Evolutionary conservation across 139 green algal genomes (phyloP).

Genomic region (Chlorella sp.): DNA sequence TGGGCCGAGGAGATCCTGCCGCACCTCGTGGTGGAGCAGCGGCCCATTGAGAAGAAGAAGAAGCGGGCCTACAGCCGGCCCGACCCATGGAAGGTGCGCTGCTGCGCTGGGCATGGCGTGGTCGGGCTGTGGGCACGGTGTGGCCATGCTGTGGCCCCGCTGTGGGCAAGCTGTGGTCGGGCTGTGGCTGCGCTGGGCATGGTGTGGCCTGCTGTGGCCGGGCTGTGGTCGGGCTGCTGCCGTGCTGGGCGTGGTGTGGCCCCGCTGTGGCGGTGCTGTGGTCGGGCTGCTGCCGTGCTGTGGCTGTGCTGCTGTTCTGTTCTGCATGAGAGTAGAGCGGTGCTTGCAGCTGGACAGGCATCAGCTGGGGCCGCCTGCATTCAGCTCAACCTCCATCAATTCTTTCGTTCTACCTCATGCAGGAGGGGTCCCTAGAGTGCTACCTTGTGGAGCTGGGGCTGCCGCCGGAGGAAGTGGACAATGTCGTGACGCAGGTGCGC

Average conservation of each 20-base stretch:
- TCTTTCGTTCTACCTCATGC: neutral
- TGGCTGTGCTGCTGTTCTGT: neutral
- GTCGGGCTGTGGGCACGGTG: neutral
- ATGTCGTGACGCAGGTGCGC: constrained; percentile 39
- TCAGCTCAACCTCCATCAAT: neutral
- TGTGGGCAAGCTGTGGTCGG: no score
- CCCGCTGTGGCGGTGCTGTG: neutral
- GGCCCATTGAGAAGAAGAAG: constrained; percentile 31
- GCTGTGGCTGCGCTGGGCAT: no score
- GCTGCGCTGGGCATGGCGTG: neutral
- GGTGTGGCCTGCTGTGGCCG: neutral
- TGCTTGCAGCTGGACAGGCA: no score
- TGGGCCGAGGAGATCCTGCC: constrained; percentile 72
- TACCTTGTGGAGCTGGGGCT: constrained; percentile 58
- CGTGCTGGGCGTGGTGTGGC: no score
- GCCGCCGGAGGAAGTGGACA: constrained; percentile 46
- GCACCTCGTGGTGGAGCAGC: constrained; percentile 52
- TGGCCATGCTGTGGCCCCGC: neutral
- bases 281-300: neutral
- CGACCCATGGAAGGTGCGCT: constrained; percentile 20
- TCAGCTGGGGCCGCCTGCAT: no score
- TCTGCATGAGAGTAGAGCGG: no score
- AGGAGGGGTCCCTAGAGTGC: constrained; percentile 59
- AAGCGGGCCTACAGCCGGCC: constrained; percentile 17
- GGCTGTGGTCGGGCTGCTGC: neutral